phyloP scores from a whole-genome alignment of 768 basidiomycete species.

The Lenzites betulinus region DNA sequence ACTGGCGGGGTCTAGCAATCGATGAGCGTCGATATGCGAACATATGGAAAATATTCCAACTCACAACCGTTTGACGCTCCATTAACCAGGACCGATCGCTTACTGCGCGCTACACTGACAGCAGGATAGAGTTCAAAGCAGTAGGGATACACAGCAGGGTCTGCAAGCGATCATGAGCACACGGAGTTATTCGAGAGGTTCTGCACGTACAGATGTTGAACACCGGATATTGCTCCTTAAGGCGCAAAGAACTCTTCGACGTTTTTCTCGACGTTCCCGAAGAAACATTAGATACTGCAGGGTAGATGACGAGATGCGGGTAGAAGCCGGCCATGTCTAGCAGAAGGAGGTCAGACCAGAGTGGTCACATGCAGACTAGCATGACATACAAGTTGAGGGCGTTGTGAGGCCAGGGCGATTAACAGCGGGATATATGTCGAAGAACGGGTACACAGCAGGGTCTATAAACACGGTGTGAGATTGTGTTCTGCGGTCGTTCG shows the following conservation, averaged over 20 bases:
- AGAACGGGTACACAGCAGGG: slow-evolving; percentile 39
- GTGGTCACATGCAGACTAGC: not conserved
- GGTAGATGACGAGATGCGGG: slow-evolving; percentile 45
- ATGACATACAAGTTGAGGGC: slow-evolving; percentile 26
- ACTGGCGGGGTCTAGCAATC: not conserved
- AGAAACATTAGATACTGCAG: slow-evolving; percentile 16
- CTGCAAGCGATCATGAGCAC: slow-evolving; percentile 7
- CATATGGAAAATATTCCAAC: not conserved
- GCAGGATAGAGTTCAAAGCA: slow-evolving; percentile 11
- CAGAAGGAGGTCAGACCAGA: no score
- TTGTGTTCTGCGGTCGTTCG: not conserved
- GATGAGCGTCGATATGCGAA: not conserved
- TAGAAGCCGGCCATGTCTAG: slow-evolving; percentile 42
- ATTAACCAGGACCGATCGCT: not conserved
- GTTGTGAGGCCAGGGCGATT: slow-evolving; percentile 11
- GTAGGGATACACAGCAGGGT: slow-evolving; percentile 27
- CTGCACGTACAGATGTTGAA: slow-evolving; percentile 28
- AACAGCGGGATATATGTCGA: slow-evolving; percentile 32
- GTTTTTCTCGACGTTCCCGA: not conserved
- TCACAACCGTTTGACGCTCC: not conserved
- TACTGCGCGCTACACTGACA: not conserved
- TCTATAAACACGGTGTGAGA: slow-evolving; percentile 30
- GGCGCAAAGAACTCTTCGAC: not conserved
- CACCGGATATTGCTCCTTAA: slow-evolving; percentile 27
- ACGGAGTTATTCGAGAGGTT: no score